Conservation (phyloP, 768 basidiomycete species). For the Podaxis sp. region DNA sequence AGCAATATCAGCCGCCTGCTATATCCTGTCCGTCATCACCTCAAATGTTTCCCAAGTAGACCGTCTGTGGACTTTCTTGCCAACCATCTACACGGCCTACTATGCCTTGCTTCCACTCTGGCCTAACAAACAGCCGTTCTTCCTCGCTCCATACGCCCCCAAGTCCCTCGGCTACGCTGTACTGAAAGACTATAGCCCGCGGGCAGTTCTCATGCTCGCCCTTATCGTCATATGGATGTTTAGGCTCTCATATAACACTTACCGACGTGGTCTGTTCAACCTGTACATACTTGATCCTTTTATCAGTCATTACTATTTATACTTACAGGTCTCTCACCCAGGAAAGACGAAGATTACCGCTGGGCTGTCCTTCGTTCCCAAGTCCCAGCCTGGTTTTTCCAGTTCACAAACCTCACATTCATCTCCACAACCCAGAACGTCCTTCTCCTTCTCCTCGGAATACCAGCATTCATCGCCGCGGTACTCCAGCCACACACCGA, state of each 20-base stretch:
- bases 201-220: constrained; percentile 71
- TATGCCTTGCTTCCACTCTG: constrained; percentile 73
- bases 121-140: constrained; percentile 34
- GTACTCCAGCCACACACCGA: constrained; percentile 47
- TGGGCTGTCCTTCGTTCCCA: constrained; percentile 74
- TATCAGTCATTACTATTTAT: neutral
- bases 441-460: constrained; percentile 66
- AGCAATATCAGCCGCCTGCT: constrained; percentile 42
- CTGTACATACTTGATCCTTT: constrained; percentile 38
- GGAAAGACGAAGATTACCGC: constrained; percentile 87
- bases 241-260: constrained; percentile 76
- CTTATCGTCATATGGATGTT: constrained; percentile 67
- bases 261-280: constrained; percentile 75
- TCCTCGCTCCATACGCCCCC: constrained; percentile 54
- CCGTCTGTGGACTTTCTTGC: constrained; percentile 75
- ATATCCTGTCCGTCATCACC: constrained; percentile 60
- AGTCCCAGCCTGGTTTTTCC: constrained; percentile 39
- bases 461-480: constrained; percentile 56
- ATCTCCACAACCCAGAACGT: constrained; percentile 79
- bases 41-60: constrained; percentile 87
- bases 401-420: constrained; percentile 52
- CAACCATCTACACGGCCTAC: constrained; percentile 78
- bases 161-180: constrained; percentile 34
- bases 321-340: constrained; percentile 21
- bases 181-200: constrained; percentile 55